phyloP scores from a whole-genome alignment of 169 alveolate species.

The Plasmodium blacklocki region DNA sequence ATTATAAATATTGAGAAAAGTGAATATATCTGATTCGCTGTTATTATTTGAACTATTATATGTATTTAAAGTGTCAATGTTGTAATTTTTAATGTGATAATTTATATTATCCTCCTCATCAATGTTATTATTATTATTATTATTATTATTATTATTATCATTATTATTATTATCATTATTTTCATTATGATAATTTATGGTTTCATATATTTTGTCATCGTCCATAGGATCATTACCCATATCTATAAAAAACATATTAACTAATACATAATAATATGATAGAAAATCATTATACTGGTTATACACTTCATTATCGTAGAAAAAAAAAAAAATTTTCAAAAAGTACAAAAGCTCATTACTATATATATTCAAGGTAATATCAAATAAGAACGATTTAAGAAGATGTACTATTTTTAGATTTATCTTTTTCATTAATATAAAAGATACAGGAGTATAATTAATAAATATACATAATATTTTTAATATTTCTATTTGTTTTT shows the following conservation, averaged over 20 bases:
- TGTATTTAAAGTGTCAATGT: not conserved
- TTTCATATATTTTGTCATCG: not conserved
- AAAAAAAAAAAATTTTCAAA: conserved; percentile 51
- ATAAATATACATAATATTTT: conserved; percentile 57
- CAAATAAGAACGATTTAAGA: conserved; percentile 30
- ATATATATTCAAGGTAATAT: conserved; percentile 36
- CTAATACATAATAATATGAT: conserved; percentile 15
- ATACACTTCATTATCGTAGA: conserved; percentile 49
- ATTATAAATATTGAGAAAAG: conserved; percentile 36
- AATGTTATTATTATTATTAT: not conserved
- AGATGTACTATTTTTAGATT: conserved; percentile 16
- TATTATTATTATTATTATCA: not conserved
- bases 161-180: not conserved
- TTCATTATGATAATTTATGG: not conserved
- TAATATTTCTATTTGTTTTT: conserved; percentile 55
- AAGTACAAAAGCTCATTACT: conserved; percentile 43
- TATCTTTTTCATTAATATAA: conserved; percentile 48
- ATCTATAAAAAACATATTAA: conserved; percentile 32
- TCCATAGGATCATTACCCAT: not conserved
- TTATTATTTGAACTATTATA: not conserved
- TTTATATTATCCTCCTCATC: not conserved
- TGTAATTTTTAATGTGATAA: not conserved
- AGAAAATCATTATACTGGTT: conserved; percentile 34
- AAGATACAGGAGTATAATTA: conserved; percentile 69
- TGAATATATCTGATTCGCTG: conserved; percentile 31